These are phyloP conservation scores for Thermomyces lanuginosus DNA, from an alignment of 2,329 filamentous ascomycete genomes.

Conservation along the genomic window DNA sequence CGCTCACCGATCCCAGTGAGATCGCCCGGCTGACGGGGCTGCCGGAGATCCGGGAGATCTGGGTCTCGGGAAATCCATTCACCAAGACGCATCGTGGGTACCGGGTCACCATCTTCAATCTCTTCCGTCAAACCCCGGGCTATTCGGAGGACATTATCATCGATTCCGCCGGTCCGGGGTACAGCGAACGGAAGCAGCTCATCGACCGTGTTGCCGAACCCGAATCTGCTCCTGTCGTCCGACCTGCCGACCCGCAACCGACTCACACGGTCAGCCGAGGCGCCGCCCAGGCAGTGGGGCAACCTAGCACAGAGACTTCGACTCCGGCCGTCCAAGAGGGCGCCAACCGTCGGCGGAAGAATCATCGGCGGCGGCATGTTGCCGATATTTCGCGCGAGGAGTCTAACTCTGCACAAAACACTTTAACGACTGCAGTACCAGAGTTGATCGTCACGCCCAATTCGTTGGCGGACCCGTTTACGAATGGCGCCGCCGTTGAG, in stretches of 20 bases:
- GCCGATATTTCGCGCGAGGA: conserved; percentile 39
- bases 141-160: conserved; percentile 83
- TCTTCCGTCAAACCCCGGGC: conserved; percentile 79
- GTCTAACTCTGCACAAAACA: too few species aligned
- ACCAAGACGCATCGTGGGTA: conserved; percentile 73
- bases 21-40: conserved; percentile 77
- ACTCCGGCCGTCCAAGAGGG: conserved; percentile 9
- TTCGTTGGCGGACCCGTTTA: too few species aligned
- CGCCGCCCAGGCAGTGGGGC: conserved; percentile 1
- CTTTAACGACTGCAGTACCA: too few species aligned
- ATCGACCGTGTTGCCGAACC: conserved; percentile 66
- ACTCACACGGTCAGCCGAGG: conserved; percentile 47
- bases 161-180: conserved; percentile 68
- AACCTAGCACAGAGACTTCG: conserved; percentile 7
- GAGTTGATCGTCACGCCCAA: too few species aligned
- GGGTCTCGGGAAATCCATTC: conserved; percentile 84
- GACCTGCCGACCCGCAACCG: conserved; percentile 46
- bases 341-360: conserved; percentile 31
- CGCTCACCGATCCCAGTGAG: conserved; percentile 76
- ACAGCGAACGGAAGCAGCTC: conserved; percentile 67
- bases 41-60: conserved; percentile 81
- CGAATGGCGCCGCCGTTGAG: background rate
- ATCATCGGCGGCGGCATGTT: conserved; percentile 39
- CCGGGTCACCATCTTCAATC: conserved; percentile 81
- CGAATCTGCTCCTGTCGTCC: conserved; percentile 61